Base-by-base conservation (phyloP, 2,329 filamentous ascomycete species). In the Aspergillus puulaauensis region DNA sequence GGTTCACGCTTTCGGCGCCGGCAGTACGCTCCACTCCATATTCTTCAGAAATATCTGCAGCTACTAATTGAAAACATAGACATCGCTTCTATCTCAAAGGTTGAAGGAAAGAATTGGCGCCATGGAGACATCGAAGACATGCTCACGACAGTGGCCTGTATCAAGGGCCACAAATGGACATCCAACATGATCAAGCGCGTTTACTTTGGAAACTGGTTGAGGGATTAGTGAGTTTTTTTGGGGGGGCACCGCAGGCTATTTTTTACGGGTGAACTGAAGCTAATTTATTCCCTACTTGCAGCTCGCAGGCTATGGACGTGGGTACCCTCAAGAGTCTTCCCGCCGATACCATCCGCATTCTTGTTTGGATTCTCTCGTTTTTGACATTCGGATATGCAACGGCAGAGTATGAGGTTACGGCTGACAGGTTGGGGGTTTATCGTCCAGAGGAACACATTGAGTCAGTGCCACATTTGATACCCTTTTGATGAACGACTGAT, bases 191-290 rank as follows among this genome's bases (percentile, higher is more conserved):
- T 93, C 53, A 89, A 89, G 75, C 83, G 90, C 55, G 87, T 88
- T 31, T 93, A 92, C 76, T 93, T 93, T 78, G 90, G 90, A 41
- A 95, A 95, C 75, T 95, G 90, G 90, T 79, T 93, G 41, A 84
- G 90, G 59, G 90, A 93, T 77, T 95, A 95, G 74, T 77, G 59
- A 66, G 74, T 69, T 43, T 3, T 14, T 3, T 21, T 46, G 3
- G 9, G 27, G 9, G 27, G 27, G 7, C 23, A 24, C 23, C 23
- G 14, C 33, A 12, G 8, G 33, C 33, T 35, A 35, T 35, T 35
- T 12, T 35, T 35, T 1, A 35, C 8, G n/a, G 6, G 23, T n/a
- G 19, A n/a, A n/a, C 6, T 48, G 17, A 48, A 9, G 17, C 48
- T n/a, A 33, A 27, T n/a, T 21, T 49, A 33, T 56, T 64, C 46